A percentile compares a stretch with the other conserved stretches of the same genome.
Conservation (phyloP, 768 basidiomycete genomes). For the Tubosaeta brunneosetosa region DNA sequence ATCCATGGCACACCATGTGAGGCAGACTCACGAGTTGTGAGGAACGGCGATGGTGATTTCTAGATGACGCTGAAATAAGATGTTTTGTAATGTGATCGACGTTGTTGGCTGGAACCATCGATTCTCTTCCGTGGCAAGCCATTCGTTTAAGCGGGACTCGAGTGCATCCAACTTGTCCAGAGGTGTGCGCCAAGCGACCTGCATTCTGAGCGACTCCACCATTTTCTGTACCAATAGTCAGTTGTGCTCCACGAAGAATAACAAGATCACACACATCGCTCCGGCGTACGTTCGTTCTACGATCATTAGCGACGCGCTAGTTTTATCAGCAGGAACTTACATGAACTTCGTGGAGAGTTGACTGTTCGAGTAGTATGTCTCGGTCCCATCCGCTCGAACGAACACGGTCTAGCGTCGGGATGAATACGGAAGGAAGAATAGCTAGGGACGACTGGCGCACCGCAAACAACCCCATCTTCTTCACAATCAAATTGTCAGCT, state of each 20-base stretch:
- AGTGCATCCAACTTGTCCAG: slow-evolving; percentile 66
- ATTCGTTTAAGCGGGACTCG: slow-evolving; percentile 62
- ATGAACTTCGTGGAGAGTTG: slow-evolving; percentile 73
- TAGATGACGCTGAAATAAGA: slow-evolving; percentile 61
- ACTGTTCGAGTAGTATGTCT: slow-evolving; percentile 80
- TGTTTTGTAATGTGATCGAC: slow-evolving; percentile 55
- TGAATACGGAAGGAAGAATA: background rate
- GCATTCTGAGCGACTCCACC: slow-evolving; percentile 61
- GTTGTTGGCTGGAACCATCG: slow-evolving; percentile 74
- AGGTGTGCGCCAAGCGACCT: slow-evolving; percentile 73
- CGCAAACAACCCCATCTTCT: slow-evolving; percentile 76
- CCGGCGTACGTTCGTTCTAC: slow-evolving; percentile 66
- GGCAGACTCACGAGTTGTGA: slow-evolving; percentile 41
- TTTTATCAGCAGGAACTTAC: slow-evolving; percentile 33
- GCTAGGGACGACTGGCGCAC: slow-evolving; percentile 30
- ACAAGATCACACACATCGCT: slow-evolving; percentile 47
- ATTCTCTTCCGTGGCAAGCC: slow-evolving; percentile 76
- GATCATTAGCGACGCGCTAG: background rate
- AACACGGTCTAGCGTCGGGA: slow-evolving; percentile 53
- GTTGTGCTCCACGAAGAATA: background rate
- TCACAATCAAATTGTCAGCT: slow-evolving; percentile 71
- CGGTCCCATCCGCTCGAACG: slow-evolving; percentile 65
- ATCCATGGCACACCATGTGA: background rate
- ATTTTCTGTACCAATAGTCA: slow-evolving; percentile 47
- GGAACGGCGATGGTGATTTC: slow-evolving; percentile 65